Percentiles rank a stretch among this genome's conserved stretches.
Conservation (phyloP, 352 stramenopile species). For the Poterioochromonas sp. region DNA sequence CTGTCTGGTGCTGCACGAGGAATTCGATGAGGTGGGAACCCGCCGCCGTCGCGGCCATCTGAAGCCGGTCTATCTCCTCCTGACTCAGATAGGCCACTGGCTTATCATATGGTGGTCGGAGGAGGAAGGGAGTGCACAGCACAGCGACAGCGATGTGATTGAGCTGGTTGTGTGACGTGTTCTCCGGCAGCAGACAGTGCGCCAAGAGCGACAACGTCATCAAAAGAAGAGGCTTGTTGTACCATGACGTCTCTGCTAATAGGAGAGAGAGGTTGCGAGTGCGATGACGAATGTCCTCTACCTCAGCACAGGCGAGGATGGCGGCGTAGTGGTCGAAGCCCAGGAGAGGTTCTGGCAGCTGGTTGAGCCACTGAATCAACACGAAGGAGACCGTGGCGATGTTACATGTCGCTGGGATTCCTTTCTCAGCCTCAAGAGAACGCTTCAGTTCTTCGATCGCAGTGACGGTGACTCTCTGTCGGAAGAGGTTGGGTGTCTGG, state of each 20-base stretch:
- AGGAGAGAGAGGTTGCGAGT: neutral
- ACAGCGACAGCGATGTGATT: neutral
- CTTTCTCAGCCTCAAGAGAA: neutral
- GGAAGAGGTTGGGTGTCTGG: neutral
- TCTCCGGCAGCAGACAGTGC: neutral
- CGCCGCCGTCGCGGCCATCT: neutral
- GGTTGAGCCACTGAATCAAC: neutral
- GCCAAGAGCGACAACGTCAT: neutral
- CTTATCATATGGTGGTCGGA: neutral
- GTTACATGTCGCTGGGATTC: neutral
- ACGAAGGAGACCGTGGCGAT: neutral
- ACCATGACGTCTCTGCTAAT: conserved; percentile 8
- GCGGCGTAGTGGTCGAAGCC: neutral
- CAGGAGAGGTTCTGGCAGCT: conserved; percentile 24
- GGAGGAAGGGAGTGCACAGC: neutral
- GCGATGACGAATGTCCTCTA: conserved; percentile 1
- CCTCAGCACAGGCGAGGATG: neutral
- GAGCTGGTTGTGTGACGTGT: neutral
- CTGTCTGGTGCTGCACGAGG: neutral
- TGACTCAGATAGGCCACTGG: neutral
- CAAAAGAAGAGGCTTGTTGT: neutral
- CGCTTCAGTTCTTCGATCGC: neutral
- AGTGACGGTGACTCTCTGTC: neutral
- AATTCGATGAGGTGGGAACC: neutral
- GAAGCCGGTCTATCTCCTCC: neutral